A percentile compares a stretch with the other conserved stretches of the same genome.
Conservation (phyloP, 139 green algal species). For the Coelastrella sp. region DNA sequence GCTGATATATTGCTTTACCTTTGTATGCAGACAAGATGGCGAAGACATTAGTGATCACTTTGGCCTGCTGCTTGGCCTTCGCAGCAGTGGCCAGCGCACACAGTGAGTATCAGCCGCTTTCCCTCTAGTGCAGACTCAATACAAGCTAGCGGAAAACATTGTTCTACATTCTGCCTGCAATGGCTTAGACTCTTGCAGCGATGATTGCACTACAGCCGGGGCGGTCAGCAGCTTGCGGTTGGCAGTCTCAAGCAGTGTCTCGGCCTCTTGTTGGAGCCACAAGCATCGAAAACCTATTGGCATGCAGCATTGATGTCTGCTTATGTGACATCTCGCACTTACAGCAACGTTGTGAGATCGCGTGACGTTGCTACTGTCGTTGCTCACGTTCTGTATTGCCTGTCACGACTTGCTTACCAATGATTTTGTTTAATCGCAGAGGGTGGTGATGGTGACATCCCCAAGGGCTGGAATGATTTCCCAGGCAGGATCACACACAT, state of each 20-base stretch:
- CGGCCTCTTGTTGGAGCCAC: too few species aligned
- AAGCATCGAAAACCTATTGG: too few species aligned
- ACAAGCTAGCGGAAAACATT: not conserved
- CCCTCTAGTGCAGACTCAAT: not conserved
- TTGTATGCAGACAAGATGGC: not conserved
- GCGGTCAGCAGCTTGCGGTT: too few species aligned
- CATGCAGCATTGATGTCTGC: too few species aligned
- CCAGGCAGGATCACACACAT: conserved; percentile 21
- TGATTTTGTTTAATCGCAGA: not conserved
- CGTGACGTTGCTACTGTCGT: too few species aligned
- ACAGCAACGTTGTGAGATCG: too few species aligned
- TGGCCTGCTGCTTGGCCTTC: not conserved
- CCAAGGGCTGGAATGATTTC: conserved; percentile 19
- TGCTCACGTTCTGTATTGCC: too few species aligned
- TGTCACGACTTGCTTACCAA: not conserved
- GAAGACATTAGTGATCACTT: not conserved
- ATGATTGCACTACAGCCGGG: too few species aligned
- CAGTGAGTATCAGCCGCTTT: conserved; percentile 12
- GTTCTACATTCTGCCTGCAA: not conserved
- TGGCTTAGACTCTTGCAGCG: not conserved
- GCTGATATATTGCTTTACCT: not conserved
- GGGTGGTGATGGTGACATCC: not conserved
- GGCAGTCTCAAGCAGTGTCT: too few species aligned
- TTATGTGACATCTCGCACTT: too few species aligned
- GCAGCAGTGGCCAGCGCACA: conserved; percentile 17